Conservation (phyloP, 352 stramenopile species). For the Phytophthora crassamura region DNA sequence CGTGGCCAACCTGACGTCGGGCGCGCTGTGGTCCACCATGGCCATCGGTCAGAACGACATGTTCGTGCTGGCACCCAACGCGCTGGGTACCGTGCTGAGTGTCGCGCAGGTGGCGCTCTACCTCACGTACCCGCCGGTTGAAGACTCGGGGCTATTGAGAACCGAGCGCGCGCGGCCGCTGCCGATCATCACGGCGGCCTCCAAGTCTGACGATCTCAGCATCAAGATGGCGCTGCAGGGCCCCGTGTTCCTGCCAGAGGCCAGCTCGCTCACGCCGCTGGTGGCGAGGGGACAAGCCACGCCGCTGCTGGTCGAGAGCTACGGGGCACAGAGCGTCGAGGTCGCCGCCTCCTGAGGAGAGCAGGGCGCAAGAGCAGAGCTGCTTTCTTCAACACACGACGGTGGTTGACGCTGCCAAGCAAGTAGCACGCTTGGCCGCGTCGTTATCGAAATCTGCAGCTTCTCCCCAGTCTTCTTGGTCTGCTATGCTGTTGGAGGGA, state of each 20-base stretch:
- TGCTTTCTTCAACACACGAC: too few relatives aligned
- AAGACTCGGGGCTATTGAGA: constrained; percentile 3
- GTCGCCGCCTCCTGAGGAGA: background rate
- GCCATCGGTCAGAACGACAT: constrained; percentile 32
- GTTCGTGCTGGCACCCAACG: constrained; percentile 42
- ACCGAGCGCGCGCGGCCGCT: constrained; percentile 5
- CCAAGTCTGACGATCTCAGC: background rate
- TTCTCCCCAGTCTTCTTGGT: too few relatives aligned
- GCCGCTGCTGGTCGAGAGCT: background rate
- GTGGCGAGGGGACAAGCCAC: background rate
- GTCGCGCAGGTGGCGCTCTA: constrained; percentile 43
- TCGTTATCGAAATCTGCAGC: too few relatives aligned
- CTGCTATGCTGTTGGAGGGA: background rate
- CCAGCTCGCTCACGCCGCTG: constrained; percentile 17
- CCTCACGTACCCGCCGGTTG: constrained; percentile 35
- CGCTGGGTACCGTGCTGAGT: constrained; percentile 33
- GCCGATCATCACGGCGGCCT: background rate
- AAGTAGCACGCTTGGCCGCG: too few relatives aligned
- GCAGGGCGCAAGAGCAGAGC: background rate
- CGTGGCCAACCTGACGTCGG: constrained; percentile 29
- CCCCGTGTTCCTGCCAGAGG: constrained; percentile 10
- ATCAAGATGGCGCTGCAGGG: background rate
- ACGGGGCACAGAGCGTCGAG: background rate
- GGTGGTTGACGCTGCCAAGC: too few relatives aligned
- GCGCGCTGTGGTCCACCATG: constrained; percentile 29